Conservation (phyloP, 345 rosid genomes). For the Murraya koenigii region DNA sequence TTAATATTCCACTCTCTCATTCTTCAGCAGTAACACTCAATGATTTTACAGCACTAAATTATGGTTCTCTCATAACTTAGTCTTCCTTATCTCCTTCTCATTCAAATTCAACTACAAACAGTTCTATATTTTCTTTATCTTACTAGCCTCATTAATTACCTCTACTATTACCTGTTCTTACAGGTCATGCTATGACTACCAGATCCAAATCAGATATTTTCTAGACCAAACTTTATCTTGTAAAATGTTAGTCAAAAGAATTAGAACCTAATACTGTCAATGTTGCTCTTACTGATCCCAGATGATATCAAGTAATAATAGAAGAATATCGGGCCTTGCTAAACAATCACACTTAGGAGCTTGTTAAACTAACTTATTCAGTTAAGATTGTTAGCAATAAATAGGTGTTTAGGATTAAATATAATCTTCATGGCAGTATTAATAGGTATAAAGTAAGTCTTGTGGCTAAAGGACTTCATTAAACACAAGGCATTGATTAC, state of each 20-base stretch:
- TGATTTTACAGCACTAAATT: too few species aligned
- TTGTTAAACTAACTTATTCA: accelerated
- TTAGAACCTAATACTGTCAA: background rate
- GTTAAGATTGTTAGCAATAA: background rate
- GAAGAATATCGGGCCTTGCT: background rate
- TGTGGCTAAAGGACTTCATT: background rate
- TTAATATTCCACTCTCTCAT: too few species aligned
- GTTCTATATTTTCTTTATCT: too few species aligned
- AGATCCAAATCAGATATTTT: background rate
- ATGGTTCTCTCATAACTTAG: too few species aligned
- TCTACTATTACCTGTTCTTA: accelerated
- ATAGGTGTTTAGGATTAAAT: background rate
- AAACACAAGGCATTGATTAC: background rate
- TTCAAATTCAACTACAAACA: too few species aligned
- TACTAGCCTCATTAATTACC: too few species aligned
- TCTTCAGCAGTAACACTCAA: too few species aligned
- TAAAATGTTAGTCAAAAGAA: too few species aligned
- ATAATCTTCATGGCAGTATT: too few species aligned
- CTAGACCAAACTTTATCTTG: background rate
- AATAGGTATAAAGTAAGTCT: too few species aligned
- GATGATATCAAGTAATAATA: too few species aligned
- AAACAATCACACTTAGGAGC: background rate
- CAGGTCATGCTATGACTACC: background rate
- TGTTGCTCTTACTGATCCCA: background rate
- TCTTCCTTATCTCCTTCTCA: too few species aligned